phyloP scores from a whole-genome alignment of 2,329 filamentous ascomycete genomes.

The Phialocephala sp. region DNA sequence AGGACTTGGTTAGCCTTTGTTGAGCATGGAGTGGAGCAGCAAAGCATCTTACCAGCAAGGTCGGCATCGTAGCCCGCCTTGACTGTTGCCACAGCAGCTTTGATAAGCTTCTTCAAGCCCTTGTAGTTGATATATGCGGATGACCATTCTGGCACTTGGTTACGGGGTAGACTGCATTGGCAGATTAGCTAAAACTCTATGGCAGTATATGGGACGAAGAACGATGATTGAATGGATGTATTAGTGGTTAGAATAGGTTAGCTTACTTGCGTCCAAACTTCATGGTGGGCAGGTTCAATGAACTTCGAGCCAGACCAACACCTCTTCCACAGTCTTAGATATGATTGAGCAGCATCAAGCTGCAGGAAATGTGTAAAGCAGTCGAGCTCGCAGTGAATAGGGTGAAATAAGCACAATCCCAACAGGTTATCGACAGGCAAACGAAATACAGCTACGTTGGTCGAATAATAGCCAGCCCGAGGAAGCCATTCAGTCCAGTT shows the following conservation, averaged over 20 bases:
- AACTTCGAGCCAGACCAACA: slow-evolving; percentile 1
- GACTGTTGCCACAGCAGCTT: slow-evolving; percentile 67
- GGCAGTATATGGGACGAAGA: neutral
- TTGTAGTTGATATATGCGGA: slow-evolving; percentile 89
- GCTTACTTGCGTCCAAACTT: slow-evolving; percentile 68
- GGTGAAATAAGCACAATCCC: slow-evolving; percentile 7
- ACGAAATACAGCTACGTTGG: slow-evolving; percentile 38
- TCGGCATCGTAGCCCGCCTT: slow-evolving; percentile 79
- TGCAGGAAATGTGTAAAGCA: neutral
- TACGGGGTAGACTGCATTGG: slow-evolving; percentile 68
- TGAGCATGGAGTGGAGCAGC: neutral
- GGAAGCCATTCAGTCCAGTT: slow-evolving; percentile 39
- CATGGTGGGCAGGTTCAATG: slow-evolving; percentile 48
- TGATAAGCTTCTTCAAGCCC: slow-evolving; percentile 93
- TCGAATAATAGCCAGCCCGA: slow-evolving; percentile 35
- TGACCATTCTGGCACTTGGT: slow-evolving; percentile 88
- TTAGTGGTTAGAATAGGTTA: slow-evolving; percentile 23
- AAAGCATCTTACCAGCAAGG: slow-evolving; percentile 73
- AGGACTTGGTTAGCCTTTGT: slow-evolving; percentile 36
- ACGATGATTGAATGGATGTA: neutral
- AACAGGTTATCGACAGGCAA: slow-evolving; percentile 31
- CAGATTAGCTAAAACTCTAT: slow-evolving; percentile 9
- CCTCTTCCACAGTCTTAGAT: neutral
- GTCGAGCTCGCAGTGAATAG: slow-evolving; percentile 2
- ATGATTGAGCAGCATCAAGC: slow-evolving; percentile 9